These are phyloP conservation scores for Sugiyamaella americana DNA, from an alignment of 805 yeast species.

Conservation along the genomic window DNA sequence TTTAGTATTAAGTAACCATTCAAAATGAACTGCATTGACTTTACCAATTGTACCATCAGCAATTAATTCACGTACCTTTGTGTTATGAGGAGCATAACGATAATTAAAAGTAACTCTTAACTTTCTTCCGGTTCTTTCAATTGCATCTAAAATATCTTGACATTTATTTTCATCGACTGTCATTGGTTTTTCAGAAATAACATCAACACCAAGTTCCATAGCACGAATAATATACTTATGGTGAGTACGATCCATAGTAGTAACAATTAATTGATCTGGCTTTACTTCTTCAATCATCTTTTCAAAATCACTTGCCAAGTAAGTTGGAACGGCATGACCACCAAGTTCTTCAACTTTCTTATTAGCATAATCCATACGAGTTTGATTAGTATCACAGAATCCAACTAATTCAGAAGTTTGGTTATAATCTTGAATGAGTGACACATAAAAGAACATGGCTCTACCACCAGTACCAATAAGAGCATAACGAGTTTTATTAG, in stretches of 20 bases:
- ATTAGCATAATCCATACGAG: slow-evolving; percentile 15
- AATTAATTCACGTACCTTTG: slow-evolving; percentile 12
- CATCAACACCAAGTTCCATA: slow-evolving; percentile 15
- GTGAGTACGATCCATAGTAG: slow-evolving; percentile 16
- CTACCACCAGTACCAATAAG: slow-evolving; percentile 16
- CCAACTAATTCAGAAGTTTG: slow-evolving; percentile 12
- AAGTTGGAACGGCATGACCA: slow-evolving; percentile 12
- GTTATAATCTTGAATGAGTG: slow-evolving; percentile 11
- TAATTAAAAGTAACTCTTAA: slow-evolving; percentile 16
- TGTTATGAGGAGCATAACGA: slow-evolving; percentile 17
- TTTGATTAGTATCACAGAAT: slow-evolving; percentile 14
- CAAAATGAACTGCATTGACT: slow-evolving; percentile 15
- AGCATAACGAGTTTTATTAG: slow-evolving; percentile 10
- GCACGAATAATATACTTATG: slow-evolving; percentile 14
- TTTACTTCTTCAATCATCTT: slow-evolving; percentile 12
- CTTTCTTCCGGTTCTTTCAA: slow-evolving; percentile 10
- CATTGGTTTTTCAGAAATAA: slow-evolving; percentile 16
- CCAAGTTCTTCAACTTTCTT: slow-evolving; percentile 8
- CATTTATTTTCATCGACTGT: slow-evolving; percentile 13
- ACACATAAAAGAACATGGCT: slow-evolving; percentile 12
- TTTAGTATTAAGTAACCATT: slow-evolving; percentile 13
- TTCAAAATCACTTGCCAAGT: slow-evolving; percentile 14
- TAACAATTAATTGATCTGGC: slow-evolving; percentile 14
- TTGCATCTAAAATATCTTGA: slow-evolving; percentile 15
- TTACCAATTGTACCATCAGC: slow-evolving; percentile 13